Percentiles rank a stretch among this genome's conserved stretches.
phyloP scores from a whole-genome alignment of 164 flowering plant genomes.

The Chimonanthus praecox region DNA sequence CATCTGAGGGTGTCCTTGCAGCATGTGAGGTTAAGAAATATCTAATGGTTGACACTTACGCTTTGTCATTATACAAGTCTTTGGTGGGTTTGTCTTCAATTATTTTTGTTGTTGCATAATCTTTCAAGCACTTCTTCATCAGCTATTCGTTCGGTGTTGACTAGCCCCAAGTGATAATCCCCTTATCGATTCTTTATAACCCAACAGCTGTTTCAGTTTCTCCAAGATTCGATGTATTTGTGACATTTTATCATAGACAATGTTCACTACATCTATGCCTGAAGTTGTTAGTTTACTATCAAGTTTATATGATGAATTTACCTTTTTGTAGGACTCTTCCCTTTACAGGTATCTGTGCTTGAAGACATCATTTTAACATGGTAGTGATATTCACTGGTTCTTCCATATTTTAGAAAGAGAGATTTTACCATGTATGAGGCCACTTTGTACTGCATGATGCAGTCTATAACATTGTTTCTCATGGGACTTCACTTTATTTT shows the following conservation, averaged over 20 bases:
- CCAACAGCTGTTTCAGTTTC: neutral
- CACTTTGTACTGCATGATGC: no score
- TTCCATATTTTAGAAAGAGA: no score
- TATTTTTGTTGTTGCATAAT: constrained; percentile 3
- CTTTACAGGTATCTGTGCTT: neutral
- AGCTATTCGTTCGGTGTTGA: constrained; percentile 19
- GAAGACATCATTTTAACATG: no score
- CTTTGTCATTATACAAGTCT: constrained; percentile 7
- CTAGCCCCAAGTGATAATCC: constrained; percentile 1
- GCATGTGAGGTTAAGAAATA: constrained; percentile 2
- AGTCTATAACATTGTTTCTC: no score
- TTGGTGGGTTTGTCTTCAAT: constrained; percentile 3
- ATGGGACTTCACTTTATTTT: no score
- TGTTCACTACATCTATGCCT: neutral
- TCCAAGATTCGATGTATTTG: neutral
- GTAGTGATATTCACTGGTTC: no score
- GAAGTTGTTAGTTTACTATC: constrained; percentile 1
- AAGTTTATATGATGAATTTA: neutral
- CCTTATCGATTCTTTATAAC: neutral
- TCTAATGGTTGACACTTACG: constrained; percentile 4
- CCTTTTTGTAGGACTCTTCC: neutral
- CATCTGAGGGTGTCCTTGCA: constrained; percentile 8
- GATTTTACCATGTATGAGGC: no score
- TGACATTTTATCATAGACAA: neutral
- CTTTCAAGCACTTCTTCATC: constrained; percentile 4